A percentile compares a stretch with the other conserved stretches of the same genome.
These are phyloP conservation scores for Scedosporium boydii DNA, from an alignment of 2,329 filamentous ascomycete genomes.

Conservation along the genomic window DNA sequence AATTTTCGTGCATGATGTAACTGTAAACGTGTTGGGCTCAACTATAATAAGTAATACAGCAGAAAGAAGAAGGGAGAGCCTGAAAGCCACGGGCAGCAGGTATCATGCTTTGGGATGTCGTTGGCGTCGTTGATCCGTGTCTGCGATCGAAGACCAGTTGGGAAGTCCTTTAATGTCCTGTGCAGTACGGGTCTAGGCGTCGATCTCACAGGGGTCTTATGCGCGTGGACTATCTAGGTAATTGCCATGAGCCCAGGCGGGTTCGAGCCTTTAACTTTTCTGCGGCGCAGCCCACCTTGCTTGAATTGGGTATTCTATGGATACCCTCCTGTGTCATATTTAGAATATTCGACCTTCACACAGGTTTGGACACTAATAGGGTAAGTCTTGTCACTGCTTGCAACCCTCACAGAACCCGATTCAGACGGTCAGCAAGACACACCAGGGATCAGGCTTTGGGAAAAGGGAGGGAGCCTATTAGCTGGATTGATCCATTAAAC, in stretches of 20 bases:
- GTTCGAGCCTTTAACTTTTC: neutral
- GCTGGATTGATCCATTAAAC: too few species aligned
- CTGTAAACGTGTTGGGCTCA: neutral
- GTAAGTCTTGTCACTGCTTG: too few species aligned
- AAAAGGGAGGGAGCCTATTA: too few species aligned
- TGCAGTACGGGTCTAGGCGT: neutral
- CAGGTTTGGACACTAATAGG: neutral
- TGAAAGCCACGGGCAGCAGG: neutral
- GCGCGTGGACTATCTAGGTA: neutral
- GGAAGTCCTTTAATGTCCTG: neutral
- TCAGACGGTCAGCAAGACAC: too few species aligned
- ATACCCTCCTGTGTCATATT: neutral
- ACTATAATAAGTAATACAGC: neutral
- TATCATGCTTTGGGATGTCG: neutral
- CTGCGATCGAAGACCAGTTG: neutral
- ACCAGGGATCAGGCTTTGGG: too few species aligned
- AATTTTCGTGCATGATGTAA: neutral
- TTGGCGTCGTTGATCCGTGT: neutral
- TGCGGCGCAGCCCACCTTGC: neutral
- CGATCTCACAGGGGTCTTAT: neutral
- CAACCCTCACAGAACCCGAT: too few species aligned
- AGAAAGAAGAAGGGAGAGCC: neutral
- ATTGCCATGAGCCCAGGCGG: neutral
- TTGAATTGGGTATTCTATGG: neutral
- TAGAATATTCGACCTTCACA: neutral